Conservation (phyloP, 2,329 filamentous ascomycete genomes). For the Monosporascus cannonballus region DNA sequence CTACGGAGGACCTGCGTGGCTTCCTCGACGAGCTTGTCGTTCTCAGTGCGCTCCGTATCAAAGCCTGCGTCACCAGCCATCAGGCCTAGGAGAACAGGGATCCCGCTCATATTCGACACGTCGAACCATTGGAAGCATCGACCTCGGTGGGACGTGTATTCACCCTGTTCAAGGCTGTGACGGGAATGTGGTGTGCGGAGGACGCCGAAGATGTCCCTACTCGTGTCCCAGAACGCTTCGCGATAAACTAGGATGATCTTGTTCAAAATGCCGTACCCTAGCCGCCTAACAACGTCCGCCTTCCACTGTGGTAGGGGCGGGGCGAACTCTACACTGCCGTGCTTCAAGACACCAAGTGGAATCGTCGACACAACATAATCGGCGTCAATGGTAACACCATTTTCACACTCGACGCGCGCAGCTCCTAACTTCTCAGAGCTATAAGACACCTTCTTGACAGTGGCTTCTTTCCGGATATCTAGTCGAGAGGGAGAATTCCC, state of each 20-base stretch:
- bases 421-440: conserved; percentile 45
- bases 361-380: conserved; percentile 88
- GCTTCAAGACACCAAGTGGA: conserved; percentile 85
- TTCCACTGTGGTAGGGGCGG: conserved; percentile 89
- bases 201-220: conserved; percentile 89
- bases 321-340: conserved; percentile 76
- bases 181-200: conserved; percentile 66
- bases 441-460: conserved; percentile 66
- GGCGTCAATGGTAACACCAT: conserved; percentile 72
- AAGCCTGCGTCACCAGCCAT: conserved; percentile 95
- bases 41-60: conserved; percentile 71
- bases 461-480: conserved; percentile 67
- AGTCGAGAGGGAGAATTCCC: conserved; percentile 71
- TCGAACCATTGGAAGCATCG: conserved; percentile 99
- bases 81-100: conserved; percentile 81
- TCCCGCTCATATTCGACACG: conserved; percentile 79
- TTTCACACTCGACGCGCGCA: conserved; percentile 65
- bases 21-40: conserved; percentile 72
- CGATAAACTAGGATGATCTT: conserved; percentile 92
- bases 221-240: conserved; percentile 82
- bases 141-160: conserved; percentile 75
- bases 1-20: conserved; percentile 72
- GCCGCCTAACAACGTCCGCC: conserved; percentile 66
- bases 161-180: conserved; percentile 68
- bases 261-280: conserved; percentile 92